Evolutionary conservation across 2,329 filamentous ascomycete species (phyloP).

Genomic region (Verruconis gallopava): DNA sequence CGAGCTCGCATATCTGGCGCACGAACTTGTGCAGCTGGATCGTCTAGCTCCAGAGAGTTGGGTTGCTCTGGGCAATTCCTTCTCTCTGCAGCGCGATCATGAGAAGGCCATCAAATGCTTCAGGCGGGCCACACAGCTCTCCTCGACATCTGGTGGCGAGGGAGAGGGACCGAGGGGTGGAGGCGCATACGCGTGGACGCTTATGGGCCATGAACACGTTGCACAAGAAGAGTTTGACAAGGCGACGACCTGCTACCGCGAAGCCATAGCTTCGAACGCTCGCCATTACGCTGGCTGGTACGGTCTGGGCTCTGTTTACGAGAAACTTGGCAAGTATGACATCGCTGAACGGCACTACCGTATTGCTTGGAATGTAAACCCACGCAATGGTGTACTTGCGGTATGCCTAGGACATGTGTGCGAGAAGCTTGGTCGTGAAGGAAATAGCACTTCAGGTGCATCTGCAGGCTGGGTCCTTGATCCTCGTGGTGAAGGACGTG

Average conservation of each 20-base stretch:
- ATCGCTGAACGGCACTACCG: constrained; percentile 87
- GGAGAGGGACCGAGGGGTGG: too few species aligned
- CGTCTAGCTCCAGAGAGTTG: constrained; percentile 89
- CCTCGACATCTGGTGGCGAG: constrained; percentile 44
- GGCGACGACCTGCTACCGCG: constrained; percentile 73
- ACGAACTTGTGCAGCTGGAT: constrained; percentile 75
- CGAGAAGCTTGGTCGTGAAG: not conserved
- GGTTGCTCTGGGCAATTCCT: constrained; percentile 91
- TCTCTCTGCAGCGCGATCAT: constrained; percentile 82
- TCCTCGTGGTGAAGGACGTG: not conserved
- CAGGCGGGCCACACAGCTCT: constrained; percentile 80
- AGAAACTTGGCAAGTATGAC: constrained; percentile 81
- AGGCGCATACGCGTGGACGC: constrained; percentile 89
- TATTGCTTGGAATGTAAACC: constrained; percentile 78
- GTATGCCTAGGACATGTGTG: constrained; percentile 77
- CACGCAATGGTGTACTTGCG: constrained; percentile 81
- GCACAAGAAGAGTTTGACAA: constrained; percentile 97
- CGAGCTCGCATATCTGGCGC: constrained; percentile 80
- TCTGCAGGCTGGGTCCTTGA: not conserved
- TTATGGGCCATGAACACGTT: constrained; percentile 93
- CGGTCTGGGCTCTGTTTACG: constrained; percentile 67
- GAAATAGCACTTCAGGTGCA: not conserved
- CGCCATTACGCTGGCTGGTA: constrained; percentile 99
- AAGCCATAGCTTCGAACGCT: constrained; percentile 71
- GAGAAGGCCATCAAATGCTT: constrained; percentile 93